Percentiles rank a stretch among this genome's conserved stretches.
Conservation (phyloP, 139 green algal genomes). For the Choricystis sp. region DNA sequence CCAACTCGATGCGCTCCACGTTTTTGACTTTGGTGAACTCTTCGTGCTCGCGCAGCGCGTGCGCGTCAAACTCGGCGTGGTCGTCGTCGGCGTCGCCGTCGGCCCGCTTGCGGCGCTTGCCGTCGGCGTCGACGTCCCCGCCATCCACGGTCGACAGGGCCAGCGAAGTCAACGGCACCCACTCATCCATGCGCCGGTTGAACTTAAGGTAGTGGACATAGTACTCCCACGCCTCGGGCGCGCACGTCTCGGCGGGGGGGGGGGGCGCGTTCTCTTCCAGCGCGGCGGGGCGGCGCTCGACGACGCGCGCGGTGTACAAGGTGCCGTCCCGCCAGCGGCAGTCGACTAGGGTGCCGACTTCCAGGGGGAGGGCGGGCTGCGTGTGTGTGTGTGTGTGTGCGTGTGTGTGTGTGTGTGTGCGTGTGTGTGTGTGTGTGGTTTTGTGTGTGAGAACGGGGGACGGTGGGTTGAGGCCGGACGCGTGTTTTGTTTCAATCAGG, state of each 20-base stretch:
- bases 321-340: constrained; percentile 67
- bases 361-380: constrained; percentile 64
- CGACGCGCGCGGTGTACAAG: constrained; percentile 56
- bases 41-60: constrained; percentile 81
- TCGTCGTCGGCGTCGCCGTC: constrained; percentile 59
- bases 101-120: constrained; percentile 32
- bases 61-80: constrained; percentile 83
- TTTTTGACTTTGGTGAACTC: constrained; percentile 99
- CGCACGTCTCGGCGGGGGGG: neutral
- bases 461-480: neutral
- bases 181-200: constrained; percentile 95
- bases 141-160: constrained; percentile 49
- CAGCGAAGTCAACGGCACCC: constrained; percentile 64
- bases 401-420: too few species aligned
- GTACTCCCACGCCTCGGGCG: constrained; percentile 61
- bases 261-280: constrained; percentile 1
- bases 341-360: constrained; percentile 51
- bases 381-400: too few species aligned
- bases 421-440: too few species aligned
- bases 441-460: neutral
- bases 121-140: constrained; percentile 4
- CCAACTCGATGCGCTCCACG: constrained; percentile 87
- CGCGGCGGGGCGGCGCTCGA: constrained; percentile 50
- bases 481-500: neutral
- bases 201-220: constrained; percentile 91